Base-by-base conservation (phyloP, 2,329 filamentous ascomycete genomes). In the Talaromyces sp. region DNA sequence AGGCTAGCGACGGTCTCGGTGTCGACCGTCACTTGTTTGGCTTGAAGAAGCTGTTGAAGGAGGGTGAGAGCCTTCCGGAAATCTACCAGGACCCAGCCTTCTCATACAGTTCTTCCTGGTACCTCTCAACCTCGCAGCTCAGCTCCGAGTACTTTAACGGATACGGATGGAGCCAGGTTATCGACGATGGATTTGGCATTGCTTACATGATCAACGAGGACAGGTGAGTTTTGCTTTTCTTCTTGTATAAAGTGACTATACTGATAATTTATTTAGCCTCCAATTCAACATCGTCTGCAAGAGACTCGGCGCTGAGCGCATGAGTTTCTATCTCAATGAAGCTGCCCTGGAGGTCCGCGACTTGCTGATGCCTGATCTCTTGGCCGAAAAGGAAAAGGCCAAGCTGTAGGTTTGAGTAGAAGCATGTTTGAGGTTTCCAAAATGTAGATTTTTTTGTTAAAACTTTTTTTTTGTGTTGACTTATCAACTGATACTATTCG, bases 151-250 rank as follows among this genome's bases (percentile, higher is more conserved):
- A 91, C 83, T 99, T 98, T 80, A 99, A 99, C 75, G 95, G 96
- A 28, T 99, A 99, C 78, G 95, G 95, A 53, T 99, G 95, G 95
- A 95, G 90, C 73, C 94, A 99, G 81, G 95, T 99, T 58, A 90
- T 98, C 60, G 93, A 98, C 72, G 91, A 89, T 64, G 95, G 95
- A 33, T 99, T 95, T 79, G 95, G 95, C 67, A 96, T 99, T 73
- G 95, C 95, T 44, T 99, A 99, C 76, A 99, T 99, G 95, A 98
- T 99, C 76, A 99, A 99, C 75, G 94, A 98, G 83, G 96, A 97
- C 78, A 93, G 87, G 89, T 91, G 74, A 76, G 81, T 72, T 34
- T 28, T 51, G 47, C 12, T 23, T 28, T 10, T 33, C 5, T n/a
- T 10, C 10, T 9, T 9, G 1, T 28, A 6, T 58, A 5, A 10